Percentiles rank a stretch among this genome's conserved stretches.
Conservation (phyloP, 148 eudicot species). For the Chenopodium suecicum region DNA sequence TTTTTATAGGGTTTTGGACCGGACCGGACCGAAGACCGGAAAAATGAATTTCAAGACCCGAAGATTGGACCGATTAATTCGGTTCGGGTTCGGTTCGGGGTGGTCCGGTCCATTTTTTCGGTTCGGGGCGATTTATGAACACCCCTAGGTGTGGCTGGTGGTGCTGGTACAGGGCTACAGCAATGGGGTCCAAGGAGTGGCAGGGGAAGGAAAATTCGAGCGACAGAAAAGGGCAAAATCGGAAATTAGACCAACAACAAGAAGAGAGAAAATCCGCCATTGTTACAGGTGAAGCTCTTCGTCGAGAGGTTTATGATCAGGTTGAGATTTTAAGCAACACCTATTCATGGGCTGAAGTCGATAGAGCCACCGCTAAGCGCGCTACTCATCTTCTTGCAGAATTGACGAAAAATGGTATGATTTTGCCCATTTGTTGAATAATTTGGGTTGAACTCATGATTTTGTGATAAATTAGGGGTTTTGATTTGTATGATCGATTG, state of each 20-base stretch:
- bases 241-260: conserved; percentile 44
- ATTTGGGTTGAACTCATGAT: background rate
- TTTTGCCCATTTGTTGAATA: background rate
- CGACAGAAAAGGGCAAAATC: conserved; percentile 54
- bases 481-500: background rate
- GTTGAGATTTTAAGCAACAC: conserved; percentile 30
- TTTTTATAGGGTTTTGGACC: too few species aligned
- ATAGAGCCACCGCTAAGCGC: conserved; percentile 45
- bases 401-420: conserved; percentile 69
- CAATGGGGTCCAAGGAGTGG: conserved; percentile 43
- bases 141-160: too few species aligned
- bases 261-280: conserved; percentile 22
- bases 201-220: conserved; percentile 38
- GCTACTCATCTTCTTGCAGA: conserved; percentile 59
- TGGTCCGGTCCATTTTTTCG: too few species aligned
- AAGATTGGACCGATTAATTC: too few species aligned
- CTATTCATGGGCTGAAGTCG: conserved; percentile 43
- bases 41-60: too few species aligned
- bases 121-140: too few species aligned
- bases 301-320: conserved; percentile 35
- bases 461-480: background rate
- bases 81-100: too few species aligned
- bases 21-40: too few species aligned
- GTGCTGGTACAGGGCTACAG: background rate
- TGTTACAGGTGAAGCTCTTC: conserved; percentile 23